Evolutionary conservation across 176 grass and related monocot genomes (phyloP), one percentile per base, ranked within the genome.

Genomic region (Paspalum notatum): DNA sequence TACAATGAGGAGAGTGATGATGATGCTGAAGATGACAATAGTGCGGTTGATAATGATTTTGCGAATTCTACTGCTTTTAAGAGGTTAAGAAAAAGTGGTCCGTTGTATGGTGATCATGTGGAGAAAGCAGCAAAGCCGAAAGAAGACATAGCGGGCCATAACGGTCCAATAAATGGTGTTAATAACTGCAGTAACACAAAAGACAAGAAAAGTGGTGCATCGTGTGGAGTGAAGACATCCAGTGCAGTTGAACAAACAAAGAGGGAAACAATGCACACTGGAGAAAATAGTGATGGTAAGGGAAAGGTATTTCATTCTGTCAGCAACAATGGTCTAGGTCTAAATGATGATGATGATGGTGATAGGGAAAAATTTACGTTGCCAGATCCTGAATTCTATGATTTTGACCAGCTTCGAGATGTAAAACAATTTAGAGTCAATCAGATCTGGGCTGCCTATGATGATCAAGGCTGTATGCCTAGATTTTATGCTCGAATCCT

Each of bases 381-480:
- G 49, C 44, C 7, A 24, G 91, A 91, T 86, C 80, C 88, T 63
- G 88, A 94, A 83, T 94, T 94, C 86, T 90, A 76, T 60, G 72
- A 94, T 76, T 94, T 94, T 51, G 71, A 90, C 8, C 24, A 84
- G 77, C 53, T 81, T 85, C 83, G 91, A 75, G 75, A 73, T 91
- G 71, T 22, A 83, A 81, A 12, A 74, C 79, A 83, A 52, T 94
- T 94, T 78, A 78, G 41, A 73, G 59, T 40, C 42, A 85, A 94
- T 55, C 91, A 94, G 64, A 88, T 94, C 21, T 94, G 91, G 91
- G 88, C 91, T 81, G 66, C 88, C 69, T 90, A 94, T 81, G 91
- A 94, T 86, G 74, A 55, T 77, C 56, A 81, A 27, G 86, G 85
- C 47, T 83, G 89, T 55, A 91, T 94, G 89, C 92, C 92, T 71